Evolutionary conservation across 257 asterid species (phyloP).

Genomic region (Gentiana straminea): DNA sequence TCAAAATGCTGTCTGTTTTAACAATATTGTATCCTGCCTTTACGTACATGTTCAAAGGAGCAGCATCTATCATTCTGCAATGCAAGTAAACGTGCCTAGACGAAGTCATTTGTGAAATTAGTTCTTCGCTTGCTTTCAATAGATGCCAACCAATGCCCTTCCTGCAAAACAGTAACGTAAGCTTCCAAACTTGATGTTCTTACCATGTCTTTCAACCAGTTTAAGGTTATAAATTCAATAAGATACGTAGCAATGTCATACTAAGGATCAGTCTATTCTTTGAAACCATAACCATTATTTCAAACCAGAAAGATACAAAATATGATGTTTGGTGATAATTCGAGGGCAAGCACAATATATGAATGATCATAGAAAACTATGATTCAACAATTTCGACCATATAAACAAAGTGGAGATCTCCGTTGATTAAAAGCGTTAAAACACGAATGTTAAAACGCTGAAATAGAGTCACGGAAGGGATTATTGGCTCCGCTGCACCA

Average conservation of each 20-base stretch:
- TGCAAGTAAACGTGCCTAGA: conserved; percentile 72
- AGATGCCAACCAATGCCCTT: conserved; percentile 95
- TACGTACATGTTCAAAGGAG: conserved; percentile 71
- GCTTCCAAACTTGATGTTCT: neutral
- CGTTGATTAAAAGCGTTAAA: too few species aligned
- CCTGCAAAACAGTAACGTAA: conserved; percentile 31
- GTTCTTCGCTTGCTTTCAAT: conserved; percentile 78
- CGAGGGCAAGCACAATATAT: too few species aligned
- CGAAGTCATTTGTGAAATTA: conserved; percentile 62
- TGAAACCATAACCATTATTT: too few species aligned
- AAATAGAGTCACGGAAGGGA: too few species aligned
- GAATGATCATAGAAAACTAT: neutral
- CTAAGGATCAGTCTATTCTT: too few species aligned
- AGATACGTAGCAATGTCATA: neutral
- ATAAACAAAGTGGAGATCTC: too few species aligned
- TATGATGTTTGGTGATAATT: too few species aligned
- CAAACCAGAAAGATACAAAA: too few species aligned
- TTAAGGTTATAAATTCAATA: neutral
- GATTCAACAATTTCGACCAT: neutral
- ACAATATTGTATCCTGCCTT: conserved; percentile 67
- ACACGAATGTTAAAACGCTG: too few species aligned
- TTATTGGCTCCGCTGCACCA: too few species aligned
- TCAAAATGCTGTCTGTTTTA: conserved; percentile 70
- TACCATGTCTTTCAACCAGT: neutral
- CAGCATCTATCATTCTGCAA: conserved; percentile 81